phyloP scores from a whole-genome alignment of 192 early-diverging fungal species.

The Cetraspora pellucida region DNA sequence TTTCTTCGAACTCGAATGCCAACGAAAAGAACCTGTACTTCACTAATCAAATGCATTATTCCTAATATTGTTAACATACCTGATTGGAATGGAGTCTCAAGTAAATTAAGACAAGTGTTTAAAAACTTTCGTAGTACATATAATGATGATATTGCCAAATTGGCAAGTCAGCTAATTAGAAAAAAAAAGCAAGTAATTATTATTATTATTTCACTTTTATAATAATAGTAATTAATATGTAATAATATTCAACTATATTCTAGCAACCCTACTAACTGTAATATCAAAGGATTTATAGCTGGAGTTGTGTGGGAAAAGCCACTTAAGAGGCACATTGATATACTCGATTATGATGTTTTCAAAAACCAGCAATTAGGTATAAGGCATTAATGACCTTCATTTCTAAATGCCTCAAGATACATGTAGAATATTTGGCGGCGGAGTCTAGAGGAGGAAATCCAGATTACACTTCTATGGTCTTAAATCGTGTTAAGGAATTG shows the following conservation, averaged over 20 bases:
- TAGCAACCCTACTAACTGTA: not conserved
- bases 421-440: too few relatives aligned
- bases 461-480: too few relatives aligned
- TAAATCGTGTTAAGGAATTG: not conserved
- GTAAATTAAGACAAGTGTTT: too few relatives aligned
- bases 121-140: not conserved
- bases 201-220: not conserved
- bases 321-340: not conserved
- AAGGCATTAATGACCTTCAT: not conserved
- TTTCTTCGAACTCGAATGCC: too few relatives aligned
- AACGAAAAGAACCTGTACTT: too few relatives aligned
- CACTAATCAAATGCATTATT: too few relatives aligned
- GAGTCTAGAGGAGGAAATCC: too few relatives aligned
- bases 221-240: not conserved
- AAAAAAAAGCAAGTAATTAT: not conserved
- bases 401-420: too few relatives aligned
- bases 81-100: too few relatives aligned
- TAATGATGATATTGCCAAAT: conserved; percentile 2
- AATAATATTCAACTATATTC: not conserved
- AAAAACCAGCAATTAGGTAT: not conserved
- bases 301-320: not conserved
- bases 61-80: too few relatives aligned
- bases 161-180: not conserved
- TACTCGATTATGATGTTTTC: not conserved
- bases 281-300: not conserved